These are phyloP conservation scores for Morella rubra DNA, from an alignment of 306 rosid genomes.

Conservation along the genomic window DNA sequence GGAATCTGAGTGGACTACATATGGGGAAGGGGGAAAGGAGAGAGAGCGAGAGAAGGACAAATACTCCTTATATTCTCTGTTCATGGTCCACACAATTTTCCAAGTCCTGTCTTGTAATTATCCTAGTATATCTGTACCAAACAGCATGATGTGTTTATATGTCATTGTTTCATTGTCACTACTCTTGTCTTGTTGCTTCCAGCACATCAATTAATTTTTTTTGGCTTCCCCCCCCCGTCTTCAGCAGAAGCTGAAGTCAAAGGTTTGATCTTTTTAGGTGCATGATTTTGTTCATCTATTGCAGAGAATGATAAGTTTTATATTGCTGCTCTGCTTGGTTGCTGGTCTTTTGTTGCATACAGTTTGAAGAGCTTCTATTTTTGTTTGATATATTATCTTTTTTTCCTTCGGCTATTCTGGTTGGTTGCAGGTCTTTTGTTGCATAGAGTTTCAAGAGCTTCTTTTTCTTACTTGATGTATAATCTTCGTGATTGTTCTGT, in stretches of 20 bases:
- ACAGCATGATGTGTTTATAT: background rate
- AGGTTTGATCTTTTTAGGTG: background rate
- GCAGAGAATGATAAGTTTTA: background rate
- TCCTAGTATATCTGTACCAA: slow-evolving; percentile 6
- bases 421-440: background rate
- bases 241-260: background rate
- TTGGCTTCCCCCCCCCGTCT: background rate
- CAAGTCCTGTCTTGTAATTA: background rate
- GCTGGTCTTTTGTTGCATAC: no score
- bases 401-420: no score
- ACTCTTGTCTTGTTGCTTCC: slow-evolving; percentile 9
- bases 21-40: background rate
- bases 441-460: background rate
- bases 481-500: slow-evolving; percentile 10
- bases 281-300: background rate
- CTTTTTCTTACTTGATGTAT: background rate
- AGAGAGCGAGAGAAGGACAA: background rate
- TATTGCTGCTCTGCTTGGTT: slow-evolving; percentile 3
- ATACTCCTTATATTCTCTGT: background rate
- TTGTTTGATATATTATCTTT: no score
- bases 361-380: no score
- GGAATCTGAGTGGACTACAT: background rate
- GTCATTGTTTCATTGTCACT: slow-evolving; percentile 11
- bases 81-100: background rate
- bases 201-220: slow-evolving; percentile 17